Evolutionary conservation across 1,139 yeast species (phyloP).

Genomic region (Debaryomyces robertsiae): DNA sequence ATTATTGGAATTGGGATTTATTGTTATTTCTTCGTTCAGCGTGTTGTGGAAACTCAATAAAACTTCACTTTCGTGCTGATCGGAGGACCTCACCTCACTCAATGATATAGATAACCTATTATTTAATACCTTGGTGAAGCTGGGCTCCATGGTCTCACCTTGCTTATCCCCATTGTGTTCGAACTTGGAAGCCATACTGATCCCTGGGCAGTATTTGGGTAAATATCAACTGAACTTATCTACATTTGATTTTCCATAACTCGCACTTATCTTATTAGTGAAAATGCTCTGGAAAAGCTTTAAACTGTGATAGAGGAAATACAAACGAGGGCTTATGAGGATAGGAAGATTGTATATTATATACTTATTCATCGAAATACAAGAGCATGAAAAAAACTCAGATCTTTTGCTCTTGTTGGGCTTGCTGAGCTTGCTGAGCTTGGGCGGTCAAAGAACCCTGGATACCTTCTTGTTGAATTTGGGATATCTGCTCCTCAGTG

Average conservation of each 20-base stretch:
- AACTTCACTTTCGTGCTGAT: conserved; percentile 19
- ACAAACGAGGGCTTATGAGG: too few species aligned
- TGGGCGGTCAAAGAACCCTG: conserved; percentile 25
- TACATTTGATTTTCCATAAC: too few species aligned
- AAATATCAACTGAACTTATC: too few species aligned
- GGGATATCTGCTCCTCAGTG: conserved; percentile 32
- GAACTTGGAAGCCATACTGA: background rate
- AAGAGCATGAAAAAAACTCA: too few species aligned
- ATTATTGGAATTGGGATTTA: conserved; percentile 19
- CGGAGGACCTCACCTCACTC: conserved; percentile 14
- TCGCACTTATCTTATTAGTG: too few species aligned
- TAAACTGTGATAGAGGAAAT: too few species aligned
- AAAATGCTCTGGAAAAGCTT: too few species aligned
- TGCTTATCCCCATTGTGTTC: conserved; percentile 4
- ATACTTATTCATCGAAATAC: too few species aligned
- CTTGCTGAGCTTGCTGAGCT: conserved; percentile 18
- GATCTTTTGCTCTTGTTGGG: conserved; percentile 1
- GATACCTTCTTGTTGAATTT: conserved; percentile 35
- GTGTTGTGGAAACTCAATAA: conserved; percentile 24
- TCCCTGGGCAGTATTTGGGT: too few species aligned
- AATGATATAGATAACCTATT: conserved; percentile 20
- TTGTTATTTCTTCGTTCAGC: conserved; percentile 19
- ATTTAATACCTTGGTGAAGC: conserved; percentile 19
- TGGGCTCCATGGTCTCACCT: conserved; percentile 2
- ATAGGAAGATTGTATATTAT: too few species aligned